Conservation (phyloP, 495 filamentous ascomycete species). For the Trichoderma gamsii region DNA sequence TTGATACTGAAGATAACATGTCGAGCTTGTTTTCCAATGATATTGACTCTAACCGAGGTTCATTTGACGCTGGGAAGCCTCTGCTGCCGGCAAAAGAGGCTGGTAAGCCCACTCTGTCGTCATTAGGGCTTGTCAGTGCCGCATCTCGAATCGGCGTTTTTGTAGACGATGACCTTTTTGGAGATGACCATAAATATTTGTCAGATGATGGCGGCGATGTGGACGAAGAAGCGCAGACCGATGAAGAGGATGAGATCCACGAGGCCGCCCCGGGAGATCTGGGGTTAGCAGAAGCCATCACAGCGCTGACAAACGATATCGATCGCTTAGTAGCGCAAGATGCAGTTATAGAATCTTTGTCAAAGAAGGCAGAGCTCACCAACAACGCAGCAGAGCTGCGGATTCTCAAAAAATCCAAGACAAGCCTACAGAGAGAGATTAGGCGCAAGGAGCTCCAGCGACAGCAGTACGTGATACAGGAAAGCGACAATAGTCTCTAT, state of each 20-base stretch:
- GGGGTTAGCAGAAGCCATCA: conserved; percentile 87
- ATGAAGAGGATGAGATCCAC: conserved; percentile 77
- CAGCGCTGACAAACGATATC: conserved; percentile 76
- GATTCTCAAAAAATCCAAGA: conserved; percentile 89
- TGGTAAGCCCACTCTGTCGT: conserved; percentile 78
- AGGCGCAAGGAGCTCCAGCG: conserved; percentile 90
- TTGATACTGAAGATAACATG: conserved; percentile 43
- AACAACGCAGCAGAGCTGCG: conserved; percentile 91
- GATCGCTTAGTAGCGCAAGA: conserved; percentile 85
- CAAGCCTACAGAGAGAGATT: conserved; percentile 86
- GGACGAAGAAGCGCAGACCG: conserved; percentile 49
- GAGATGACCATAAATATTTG: conserved; percentile 78
- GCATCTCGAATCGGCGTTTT: conserved; percentile 82
- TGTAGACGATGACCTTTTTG: conserved; percentile 85
- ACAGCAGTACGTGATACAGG: conserved; percentile 95
- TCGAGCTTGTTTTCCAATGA: conserved; percentile 46
- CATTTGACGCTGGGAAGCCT: conserved; percentile 19
- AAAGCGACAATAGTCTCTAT: conserved; percentile 95
- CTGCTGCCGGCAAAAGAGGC: conserved; percentile 38
- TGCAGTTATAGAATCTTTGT: conserved; percentile 83
- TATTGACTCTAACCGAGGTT: conserved; percentile 25
- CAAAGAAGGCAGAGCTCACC: conserved; percentile 89
- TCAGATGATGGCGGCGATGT: conserved; percentile 77
- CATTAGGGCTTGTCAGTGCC: conserved; percentile 78
- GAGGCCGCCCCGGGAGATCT: conserved; percentile 94